These are phyloP conservation scores for Triangularia verruculosa DNA, from an alignment of 2,329 filamentous ascomycete genomes.

Conservation along the genomic window DNA sequence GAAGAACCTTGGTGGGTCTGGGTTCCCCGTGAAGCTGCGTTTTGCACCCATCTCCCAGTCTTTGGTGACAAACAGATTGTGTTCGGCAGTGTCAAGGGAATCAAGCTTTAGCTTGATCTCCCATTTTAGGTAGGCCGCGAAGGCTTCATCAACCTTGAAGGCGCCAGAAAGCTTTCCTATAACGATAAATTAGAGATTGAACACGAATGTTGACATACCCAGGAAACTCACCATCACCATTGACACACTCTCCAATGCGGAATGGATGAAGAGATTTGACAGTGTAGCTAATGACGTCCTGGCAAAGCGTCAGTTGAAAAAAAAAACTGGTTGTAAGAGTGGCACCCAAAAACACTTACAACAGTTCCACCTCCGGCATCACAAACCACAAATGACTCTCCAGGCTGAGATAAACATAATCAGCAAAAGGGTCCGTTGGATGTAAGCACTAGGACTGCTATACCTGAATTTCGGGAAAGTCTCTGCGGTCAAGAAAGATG, in stretches of 20 bases:
- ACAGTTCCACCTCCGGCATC: constrained; percentile 15
- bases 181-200: background rate
- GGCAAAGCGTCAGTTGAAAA: background rate
- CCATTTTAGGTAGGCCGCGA: background rate
- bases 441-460: background rate
- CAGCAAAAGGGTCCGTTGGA: background rate
- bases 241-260: constrained; percentile 2
- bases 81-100: background rate
- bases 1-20: background rate
- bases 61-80: constrained; percentile 4
- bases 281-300: constrained; percentile 10
- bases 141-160: constrained; percentile 6
- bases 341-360: background rate
- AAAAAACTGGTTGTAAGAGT: too few relatives aligned
- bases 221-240: constrained; percentile 6
- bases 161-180: constrained; percentile 8
- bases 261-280: background rate
- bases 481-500: constrained; percentile 8
- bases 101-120: background rate
- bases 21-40: constrained; percentile 1
- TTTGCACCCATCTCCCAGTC: constrained; percentile 6
- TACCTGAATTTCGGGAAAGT: constrained; percentile 11
- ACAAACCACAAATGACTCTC: constrained; percentile 17
- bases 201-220: background rate
- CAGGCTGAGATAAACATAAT: background rate